phyloP scores from a whole-genome alignment of 768 basidiomycete genomes.

The Epithele typhae region DNA sequence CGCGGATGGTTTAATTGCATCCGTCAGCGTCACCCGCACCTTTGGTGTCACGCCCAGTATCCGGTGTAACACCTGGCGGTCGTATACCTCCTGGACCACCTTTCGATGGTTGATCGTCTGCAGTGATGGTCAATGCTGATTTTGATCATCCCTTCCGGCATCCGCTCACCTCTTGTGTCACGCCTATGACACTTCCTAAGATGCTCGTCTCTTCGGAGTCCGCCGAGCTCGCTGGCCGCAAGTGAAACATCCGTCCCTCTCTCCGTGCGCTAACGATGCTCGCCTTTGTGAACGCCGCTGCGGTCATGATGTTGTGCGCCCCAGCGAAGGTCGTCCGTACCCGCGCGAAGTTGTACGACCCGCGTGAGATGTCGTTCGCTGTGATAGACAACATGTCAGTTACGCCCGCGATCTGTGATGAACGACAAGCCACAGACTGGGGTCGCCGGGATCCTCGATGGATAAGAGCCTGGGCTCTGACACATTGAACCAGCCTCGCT shows the following conservation, averaged over 20 bases:
- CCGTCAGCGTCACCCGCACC: constrained; percentile 5
- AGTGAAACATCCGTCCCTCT: constrained; percentile 41
- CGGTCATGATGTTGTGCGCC: constrained; percentile 72
- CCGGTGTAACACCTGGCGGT: constrained; percentile 53
- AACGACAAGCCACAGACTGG: constrained; percentile 49
- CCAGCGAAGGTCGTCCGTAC: constrained; percentile 84
- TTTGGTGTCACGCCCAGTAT: constrained; percentile 42
- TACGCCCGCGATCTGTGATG: background rate
- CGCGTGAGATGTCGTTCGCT: constrained; percentile 93
- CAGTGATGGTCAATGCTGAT: constrained; percentile 9
- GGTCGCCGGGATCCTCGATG: constrained; percentile 92
- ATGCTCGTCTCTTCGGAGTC: constrained; percentile 72
- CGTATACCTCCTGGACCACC: constrained; percentile 65
- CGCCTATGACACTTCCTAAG: constrained; percentile 71
- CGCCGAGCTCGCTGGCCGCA: constrained; percentile 33
- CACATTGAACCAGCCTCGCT: constrained; percentile 76
- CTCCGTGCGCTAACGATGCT: constrained; percentile 56
- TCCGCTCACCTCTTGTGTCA: constrained; percentile 71
- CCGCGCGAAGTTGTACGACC: constrained; percentile 78
- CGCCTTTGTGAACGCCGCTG: constrained; percentile 62
- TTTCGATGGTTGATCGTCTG: constrained; percentile 69
- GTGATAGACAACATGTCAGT: constrained; percentile 1
- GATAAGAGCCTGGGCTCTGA: constrained; percentile 57
- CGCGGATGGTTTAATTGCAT: too few relatives aligned
- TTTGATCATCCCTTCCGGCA: background rate